phyloP scores from a whole-genome alignment of 768 basidiomycete species.

The Pleurotus giganteus region DNA sequence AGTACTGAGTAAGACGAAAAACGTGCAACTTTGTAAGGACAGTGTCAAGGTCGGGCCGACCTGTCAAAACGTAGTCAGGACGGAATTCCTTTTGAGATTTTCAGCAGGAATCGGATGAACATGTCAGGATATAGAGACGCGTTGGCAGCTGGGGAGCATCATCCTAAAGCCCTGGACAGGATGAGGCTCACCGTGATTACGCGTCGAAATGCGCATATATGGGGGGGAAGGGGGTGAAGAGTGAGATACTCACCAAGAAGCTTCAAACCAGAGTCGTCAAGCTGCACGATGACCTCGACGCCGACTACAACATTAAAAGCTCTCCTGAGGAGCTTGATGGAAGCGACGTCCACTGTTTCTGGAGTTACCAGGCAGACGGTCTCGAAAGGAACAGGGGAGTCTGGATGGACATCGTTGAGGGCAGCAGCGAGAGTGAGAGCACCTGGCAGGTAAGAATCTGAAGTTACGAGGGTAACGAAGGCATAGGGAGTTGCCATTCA shows the following conservation, averaged over 20 bases:
- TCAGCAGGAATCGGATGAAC: neutral
- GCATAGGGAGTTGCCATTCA: constrained; percentile 68
- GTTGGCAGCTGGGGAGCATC: constrained; percentile 12
- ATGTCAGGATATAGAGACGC: constrained; percentile 10
- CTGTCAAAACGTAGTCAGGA: no score
- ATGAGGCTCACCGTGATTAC: neutral
- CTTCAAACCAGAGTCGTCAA: constrained; percentile 62
- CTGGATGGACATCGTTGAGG: constrained; percentile 74
- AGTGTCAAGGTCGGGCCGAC: constrained; percentile 89
- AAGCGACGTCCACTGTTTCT: constrained; percentile 82
- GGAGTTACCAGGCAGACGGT: constrained; percentile 94
- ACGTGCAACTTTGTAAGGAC: constrained; percentile 96
- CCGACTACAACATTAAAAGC: constrained; percentile 87
- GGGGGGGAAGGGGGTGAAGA: neutral
- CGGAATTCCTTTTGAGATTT: no score
- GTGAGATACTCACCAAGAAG: constrained; percentile 71
- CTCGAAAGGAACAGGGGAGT: constrained; percentile 63
- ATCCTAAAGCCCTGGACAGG: neutral
- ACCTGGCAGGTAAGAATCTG: constrained; percentile 90
- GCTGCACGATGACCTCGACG: constrained; percentile 82
- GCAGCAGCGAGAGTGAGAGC: constrained; percentile 86
- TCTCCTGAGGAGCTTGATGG: constrained; percentile 75
- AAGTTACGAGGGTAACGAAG: constrained; percentile 91
- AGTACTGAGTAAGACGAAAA: constrained; percentile 86
- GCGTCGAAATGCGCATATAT: neutral